A percentile compares a stretch with the other conserved stretches of the same genome.
phyloP scores from a whole-genome alignment of 148 eudicot species.

The Pharnaceum exiguum region DNA sequence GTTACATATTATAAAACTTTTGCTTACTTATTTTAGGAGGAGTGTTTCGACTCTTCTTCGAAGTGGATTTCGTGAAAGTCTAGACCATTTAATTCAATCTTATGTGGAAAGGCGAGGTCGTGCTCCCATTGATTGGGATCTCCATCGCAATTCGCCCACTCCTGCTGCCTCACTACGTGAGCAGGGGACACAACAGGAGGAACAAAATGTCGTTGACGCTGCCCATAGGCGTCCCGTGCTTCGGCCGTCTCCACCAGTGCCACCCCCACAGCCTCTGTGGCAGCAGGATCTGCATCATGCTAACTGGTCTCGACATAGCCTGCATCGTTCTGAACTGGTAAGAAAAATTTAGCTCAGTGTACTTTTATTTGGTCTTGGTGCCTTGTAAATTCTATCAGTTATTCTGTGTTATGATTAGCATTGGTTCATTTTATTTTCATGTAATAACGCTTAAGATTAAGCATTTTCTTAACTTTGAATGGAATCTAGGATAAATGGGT shows the following conservation, averaged over 20 bases:
- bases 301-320: slow-evolving; percentile 78
- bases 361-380: not conserved
- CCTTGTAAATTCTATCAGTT: not conserved
- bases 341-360: slow-evolving; percentile 15
- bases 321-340: slow-evolving; percentile 84
- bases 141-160: slow-evolving; percentile 63
- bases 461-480: too few species aligned
- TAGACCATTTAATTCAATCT: slow-evolving; percentile 91
- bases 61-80: slow-evolving; percentile 95
- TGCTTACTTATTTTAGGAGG: slow-evolving; percentile 50
- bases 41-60: slow-evolving; percentile 95
- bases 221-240: slow-evolving; percentile 52
- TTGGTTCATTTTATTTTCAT: too few species aligned
- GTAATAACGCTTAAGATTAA: too few species aligned
- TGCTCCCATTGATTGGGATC: slow-evolving; percentile 87
- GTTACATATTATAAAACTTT: not conserved
- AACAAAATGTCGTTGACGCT: slow-evolving; percentile 47
- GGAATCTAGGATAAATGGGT: too few species aligned
- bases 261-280: slow-evolving; percentile 94
- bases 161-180: slow-evolving; percentile 51
- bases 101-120: slow-evolving; percentile 88
- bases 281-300: slow-evolving; percentile 75
- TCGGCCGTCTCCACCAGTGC: slow-evolving; percentile 84
- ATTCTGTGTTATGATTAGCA: not conserved
- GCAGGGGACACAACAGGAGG: slow-evolving; percentile 54